phyloP scores from a whole-genome alignment of 2,329 filamentous ascomycete genomes.

The Fusarium temperatum region DNA sequence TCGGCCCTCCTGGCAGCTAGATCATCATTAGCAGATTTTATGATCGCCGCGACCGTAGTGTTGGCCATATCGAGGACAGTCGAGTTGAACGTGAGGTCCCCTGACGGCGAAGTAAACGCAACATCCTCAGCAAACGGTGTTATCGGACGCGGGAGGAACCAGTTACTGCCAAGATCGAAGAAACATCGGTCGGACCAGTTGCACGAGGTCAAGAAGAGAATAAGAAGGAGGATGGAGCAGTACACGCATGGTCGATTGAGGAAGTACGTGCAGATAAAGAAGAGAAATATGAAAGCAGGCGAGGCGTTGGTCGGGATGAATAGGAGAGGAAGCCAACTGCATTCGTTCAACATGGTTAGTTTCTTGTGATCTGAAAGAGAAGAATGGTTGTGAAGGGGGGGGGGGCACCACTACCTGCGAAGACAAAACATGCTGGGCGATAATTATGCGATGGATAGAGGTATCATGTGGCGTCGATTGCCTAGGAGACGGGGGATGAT shows the following conservation, averaged over 20 bases:
- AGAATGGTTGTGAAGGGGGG: not conserved
- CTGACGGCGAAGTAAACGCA: conserved; percentile 13
- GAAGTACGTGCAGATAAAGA: conserved; percentile 93
- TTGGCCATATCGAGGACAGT: conserved; percentile 68
- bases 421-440: conserved; percentile 66
- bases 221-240: conserved; percentile 93
- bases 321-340: conserved; percentile 84
- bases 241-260: conserved; percentile 97
- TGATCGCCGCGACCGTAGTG: conserved; percentile 74
- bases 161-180: conserved; percentile 91
- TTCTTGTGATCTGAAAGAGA: not conserved
- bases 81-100: conserved; percentile 53
- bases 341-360: conserved; percentile 6
- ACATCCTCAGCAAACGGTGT: conserved; percentile 41
- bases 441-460: conserved; percentile 12
- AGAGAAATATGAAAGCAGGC: conserved; percentile 85
- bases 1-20: conserved; percentile 64
- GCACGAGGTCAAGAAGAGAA: conserved; percentile 91
- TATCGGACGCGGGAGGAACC: conserved; percentile 82
- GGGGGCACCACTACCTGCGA: conserved; percentile 58
- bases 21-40: conserved; percentile 72
- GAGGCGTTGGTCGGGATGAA: conserved; percentile 89
- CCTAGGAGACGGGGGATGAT: not conserved
- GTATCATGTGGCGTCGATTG: conserved; percentile 11
- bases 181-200: conserved; percentile 91